Evolutionary conservation across 2,329 filamentous ascomycete species (phyloP), one percentile per base, ranked within the genome.

Genomic region (Ophiostoma pallidulum): DNA sequence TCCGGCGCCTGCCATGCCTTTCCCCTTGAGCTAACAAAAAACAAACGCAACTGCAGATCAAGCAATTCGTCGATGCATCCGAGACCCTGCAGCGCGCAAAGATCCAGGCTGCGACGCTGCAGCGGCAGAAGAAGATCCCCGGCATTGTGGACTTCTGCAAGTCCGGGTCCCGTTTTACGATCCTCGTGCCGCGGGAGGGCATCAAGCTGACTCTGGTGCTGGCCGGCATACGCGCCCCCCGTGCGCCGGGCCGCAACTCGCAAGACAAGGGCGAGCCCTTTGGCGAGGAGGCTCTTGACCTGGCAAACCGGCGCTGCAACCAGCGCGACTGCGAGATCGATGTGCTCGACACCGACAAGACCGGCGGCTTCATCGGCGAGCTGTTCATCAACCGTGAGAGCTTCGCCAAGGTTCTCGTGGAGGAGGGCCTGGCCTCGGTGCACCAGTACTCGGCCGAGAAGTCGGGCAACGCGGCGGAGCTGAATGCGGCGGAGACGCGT

Each of bases 121-220:
- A 92, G 52, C 80, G 91, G 46, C 90, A 96, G 65, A 91, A 88
- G 73, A 91, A 86, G 66, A 83, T 97, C 4, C 89, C 92, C 8
- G 92, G 86, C 10, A 75, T 98, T 57, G 89, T 98, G 36, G 92
- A 98, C 65, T 98, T 94, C 64, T 92, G 94, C 72, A 96, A 97
- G 69, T 86, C 89, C n/a, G 92, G 86, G 26, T 94, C 90, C 35
- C 80, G 92, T 56, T 98, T 97, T 66, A 94, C 88, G 22, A 75
- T 98, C 31, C 72, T 98, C 9, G 80, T 98, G 41, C 91, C 92
- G 40, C 84, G 90, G 31, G 92, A 98, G 63, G 89, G 88, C 59
- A 82, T 91, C 61, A 97, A 96, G 72, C 74, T 98, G 51, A 98
- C 91, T 2, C 83, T 98, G 62, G 90, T 98, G 4, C 79, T 98